Percentiles rank a stretch among this genome's conserved stretches.
Evolutionary conservation across 73 alveolate species (phyloP).

Genomic region (Breviolum minutum): DNA sequence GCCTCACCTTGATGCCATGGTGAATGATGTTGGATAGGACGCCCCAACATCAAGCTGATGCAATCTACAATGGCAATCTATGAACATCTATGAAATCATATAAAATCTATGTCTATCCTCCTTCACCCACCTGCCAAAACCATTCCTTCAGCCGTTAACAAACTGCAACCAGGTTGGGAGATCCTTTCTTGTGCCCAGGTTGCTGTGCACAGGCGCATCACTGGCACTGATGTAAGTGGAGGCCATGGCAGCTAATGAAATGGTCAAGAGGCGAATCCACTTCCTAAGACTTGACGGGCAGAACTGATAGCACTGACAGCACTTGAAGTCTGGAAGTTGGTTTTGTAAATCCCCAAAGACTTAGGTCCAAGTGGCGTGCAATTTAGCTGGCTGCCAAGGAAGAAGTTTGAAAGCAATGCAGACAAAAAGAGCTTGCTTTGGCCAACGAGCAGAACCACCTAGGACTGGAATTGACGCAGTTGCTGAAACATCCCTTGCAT

Average conservation of each 20-base stretch:
- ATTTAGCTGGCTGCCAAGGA: conserved; percentile 3
- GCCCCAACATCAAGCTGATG: neutral
- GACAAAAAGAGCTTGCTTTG: conserved; percentile 65
- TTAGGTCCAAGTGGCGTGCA: neutral
- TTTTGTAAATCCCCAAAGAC: neutral
- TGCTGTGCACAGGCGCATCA: neutral
- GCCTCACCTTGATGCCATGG: neutral
- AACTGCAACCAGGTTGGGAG: neutral
- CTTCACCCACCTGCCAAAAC: no score
- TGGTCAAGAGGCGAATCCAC: conserved; percentile 47
- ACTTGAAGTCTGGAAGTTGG: neutral
- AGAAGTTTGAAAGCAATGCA: conserved; percentile 35
- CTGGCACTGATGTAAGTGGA: conserved; percentile 29
- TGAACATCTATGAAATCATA: no score
- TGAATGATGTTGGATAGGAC: neutral
- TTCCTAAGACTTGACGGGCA: neutral
- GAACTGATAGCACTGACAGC: neutral
- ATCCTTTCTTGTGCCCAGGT: neutral
- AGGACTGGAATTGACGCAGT: neutral
- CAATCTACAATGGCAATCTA: no score
- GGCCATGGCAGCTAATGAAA: conserved; percentile 52
- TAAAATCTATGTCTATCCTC: no score
- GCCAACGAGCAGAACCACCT: conserved; percentile 69
- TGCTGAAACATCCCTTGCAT: neutral
- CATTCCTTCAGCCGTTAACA: no score